Conservation (phyloP, 2,329 filamentous ascomycete species). For the Sporothrix sp. region DNA sequence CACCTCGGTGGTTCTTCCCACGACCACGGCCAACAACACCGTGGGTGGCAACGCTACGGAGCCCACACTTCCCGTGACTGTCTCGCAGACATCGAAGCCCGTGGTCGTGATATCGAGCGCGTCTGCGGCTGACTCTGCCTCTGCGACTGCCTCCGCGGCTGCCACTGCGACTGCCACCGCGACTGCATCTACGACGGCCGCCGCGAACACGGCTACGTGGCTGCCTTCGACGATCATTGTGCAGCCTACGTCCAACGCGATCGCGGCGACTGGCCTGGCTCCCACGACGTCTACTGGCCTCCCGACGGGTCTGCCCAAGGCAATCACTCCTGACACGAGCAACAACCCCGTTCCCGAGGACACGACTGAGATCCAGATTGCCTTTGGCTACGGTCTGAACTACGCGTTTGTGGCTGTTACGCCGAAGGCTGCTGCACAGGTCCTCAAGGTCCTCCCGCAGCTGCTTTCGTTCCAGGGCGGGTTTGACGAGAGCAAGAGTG, state of each 20-base stretch:
- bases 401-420: constrained; percentile 72
- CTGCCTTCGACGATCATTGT: constrained; percentile 54
- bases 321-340: constrained; percentile 61
- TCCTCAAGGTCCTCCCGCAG: constrained; percentile 67
- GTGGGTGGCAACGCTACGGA: neutral
- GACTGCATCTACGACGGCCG: neutral
- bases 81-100: constrained; percentile 2
- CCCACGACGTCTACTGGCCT: constrained; percentile 43
- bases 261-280: constrained; percentile 28
- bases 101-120: neutral
- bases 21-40: constrained; percentile 17
- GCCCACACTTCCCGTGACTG: neutral
- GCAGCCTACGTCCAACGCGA: constrained; percentile 36
- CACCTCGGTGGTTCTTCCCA: constrained; percentile 4
- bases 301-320: constrained; percentile 59
- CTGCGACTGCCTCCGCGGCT: neutral
- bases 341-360: constrained; percentile 47
- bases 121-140: too few relatives aligned
- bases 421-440: constrained; percentile 66
- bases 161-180: neutral
- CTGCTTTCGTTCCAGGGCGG: constrained; percentile 58
- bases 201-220: constrained; percentile 25
- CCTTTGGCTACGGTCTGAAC: constrained; percentile 71
- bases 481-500: constrained; percentile 40
- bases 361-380: constrained; percentile 68